Conservation (phyloP, 164 flowering plant species). For the Brasenia schreberi region DNA sequence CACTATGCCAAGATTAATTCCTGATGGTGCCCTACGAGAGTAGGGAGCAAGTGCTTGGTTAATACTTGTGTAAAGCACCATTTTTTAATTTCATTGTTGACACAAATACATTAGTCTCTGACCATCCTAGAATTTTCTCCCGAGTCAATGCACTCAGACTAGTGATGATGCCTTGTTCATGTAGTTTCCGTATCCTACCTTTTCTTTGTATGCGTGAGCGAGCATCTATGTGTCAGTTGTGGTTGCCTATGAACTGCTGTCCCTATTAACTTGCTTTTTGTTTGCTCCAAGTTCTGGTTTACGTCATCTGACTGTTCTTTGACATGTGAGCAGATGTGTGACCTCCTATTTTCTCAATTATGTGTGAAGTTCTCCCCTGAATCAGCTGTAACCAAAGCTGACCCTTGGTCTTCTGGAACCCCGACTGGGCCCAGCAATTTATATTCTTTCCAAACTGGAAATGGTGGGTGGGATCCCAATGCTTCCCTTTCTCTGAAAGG, state of each 20-base stretch:
- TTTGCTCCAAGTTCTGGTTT: not conserved
- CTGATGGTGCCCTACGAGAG: no score
- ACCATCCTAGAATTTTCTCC: no score
- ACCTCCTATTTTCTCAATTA: conserved; percentile 84
- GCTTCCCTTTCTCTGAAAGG: conserved; percentile 18
- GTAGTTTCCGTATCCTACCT: no score
- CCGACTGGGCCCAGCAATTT: conserved; percentile 17
- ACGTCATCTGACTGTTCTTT: not conserved
- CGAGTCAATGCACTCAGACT: no score
- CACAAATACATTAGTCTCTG: no score
- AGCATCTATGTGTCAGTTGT: no score
- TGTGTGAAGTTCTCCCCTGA: conserved; percentile 61
- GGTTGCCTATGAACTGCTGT: not conserved
- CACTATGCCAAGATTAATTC: no score
- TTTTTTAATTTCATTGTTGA: no score
- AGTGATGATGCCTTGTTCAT: no score
- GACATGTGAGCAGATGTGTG: conserved; percentile 71
- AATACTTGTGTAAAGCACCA: no score
- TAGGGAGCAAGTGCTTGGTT: no score
- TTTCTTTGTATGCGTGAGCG: no score
- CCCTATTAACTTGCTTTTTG: not conserved
- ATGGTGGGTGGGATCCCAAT: conserved; percentile 18
- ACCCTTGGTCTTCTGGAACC: conserved; percentile 20
- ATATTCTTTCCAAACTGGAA: conserved; percentile 14
- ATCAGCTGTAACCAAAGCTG: conserved; percentile 6